Evolutionary conservation across 768 basidiomycete genomes (phyloP).

Genomic region (Tephrocybe sp.): DNA sequence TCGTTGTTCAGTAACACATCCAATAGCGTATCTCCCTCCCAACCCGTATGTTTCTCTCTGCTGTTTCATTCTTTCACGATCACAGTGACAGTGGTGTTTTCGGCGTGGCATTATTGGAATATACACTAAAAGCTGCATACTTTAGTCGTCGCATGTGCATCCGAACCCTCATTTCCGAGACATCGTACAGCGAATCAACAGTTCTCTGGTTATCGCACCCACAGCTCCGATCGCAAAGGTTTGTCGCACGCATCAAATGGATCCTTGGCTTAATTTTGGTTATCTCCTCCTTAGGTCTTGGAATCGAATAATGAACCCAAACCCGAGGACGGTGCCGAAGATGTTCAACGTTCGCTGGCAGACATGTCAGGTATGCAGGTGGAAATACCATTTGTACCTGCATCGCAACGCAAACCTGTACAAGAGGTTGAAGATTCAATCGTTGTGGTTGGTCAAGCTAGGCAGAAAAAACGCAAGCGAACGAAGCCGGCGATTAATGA

Average conservation of each 20-base stretch:
- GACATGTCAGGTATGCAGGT: conserved; percentile 45
- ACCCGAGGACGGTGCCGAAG: conserved; percentile 11
- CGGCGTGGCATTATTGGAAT: not conserved
- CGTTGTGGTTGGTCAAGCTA: conserved; percentile 65
- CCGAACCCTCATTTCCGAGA: conserved; percentile 40
- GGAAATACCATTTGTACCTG: conserved; percentile 79
- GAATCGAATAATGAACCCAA: conserved; percentile 7
- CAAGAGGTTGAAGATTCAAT: conserved; percentile 56
- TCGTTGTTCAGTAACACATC: conserved; percentile 42
- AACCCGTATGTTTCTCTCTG: conserved; percentile 5
- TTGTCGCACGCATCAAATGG: conserved; percentile 2
- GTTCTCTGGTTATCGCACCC: conserved; percentile 59
- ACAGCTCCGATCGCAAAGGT: conserved; percentile 39
- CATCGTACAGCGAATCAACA: conserved; percentile 65
- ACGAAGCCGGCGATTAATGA: conserved; percentile 26
- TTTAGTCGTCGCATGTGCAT: conserved; percentile 8
- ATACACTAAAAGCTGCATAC: not conserved
- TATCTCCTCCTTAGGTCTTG: not conserved
- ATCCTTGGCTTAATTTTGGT: not conserved
- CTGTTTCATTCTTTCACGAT: not conserved
- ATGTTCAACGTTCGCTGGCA: conserved; percentile 14
- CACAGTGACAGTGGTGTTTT: not conserved
- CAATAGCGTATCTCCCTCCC: conserved; percentile 12
- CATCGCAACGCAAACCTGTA: conserved; percentile 46
- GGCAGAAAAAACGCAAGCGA: conserved; percentile 66